phyloP scores from a whole-genome alignment of 208 protist species.

The Leishmania mexicana region DNA sequence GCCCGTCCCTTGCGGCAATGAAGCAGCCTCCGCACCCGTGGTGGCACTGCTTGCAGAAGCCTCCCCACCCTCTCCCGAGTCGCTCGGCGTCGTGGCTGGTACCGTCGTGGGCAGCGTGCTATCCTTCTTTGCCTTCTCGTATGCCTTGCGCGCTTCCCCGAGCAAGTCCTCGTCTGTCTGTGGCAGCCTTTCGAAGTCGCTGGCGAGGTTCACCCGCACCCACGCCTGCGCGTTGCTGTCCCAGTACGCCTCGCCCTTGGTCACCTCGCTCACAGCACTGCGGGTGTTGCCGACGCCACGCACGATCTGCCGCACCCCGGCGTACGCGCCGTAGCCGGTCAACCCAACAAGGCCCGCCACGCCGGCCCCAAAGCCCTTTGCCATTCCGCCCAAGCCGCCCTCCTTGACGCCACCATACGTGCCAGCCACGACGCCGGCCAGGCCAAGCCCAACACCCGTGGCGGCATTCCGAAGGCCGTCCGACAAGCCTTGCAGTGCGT shows the following conservation, averaged over 20 bases:
- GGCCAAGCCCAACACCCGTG: conserved; percentile 40
- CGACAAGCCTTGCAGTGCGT: conserved; percentile 38
- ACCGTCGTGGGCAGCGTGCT: background rate
- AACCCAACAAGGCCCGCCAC: conserved; percentile 26
- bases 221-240: conserved; percentile 48
- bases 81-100: background rate
- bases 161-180: conserved; percentile 54
- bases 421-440: conserved; percentile 33
- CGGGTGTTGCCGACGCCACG: conserved; percentile 49
- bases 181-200: conserved; percentile 39
- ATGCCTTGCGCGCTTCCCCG: conserved; percentile 25
- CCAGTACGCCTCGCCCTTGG: conserved; percentile 47
- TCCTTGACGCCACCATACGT: conserved; percentile 29
- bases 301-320: conserved; percentile 39
- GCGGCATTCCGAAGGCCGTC: conserved; percentile 38
- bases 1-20: background rate
- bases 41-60: background rate
- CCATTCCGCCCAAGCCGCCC: conserved; percentile 28
- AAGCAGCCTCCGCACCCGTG: background rate
- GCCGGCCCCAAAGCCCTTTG: conserved; percentile 45
- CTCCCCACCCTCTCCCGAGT: background rate
- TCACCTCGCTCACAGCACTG: conserved; percentile 36
- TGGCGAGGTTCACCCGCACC: conserved; percentile 43
- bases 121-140: conserved; percentile 22
- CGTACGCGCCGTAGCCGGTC: conserved; percentile 35